These are phyloP conservation scores for Emergomyces africanus DNA, from an alignment of 2,329 filamentous ascomycete species.

Conservation along the genomic window DNA sequence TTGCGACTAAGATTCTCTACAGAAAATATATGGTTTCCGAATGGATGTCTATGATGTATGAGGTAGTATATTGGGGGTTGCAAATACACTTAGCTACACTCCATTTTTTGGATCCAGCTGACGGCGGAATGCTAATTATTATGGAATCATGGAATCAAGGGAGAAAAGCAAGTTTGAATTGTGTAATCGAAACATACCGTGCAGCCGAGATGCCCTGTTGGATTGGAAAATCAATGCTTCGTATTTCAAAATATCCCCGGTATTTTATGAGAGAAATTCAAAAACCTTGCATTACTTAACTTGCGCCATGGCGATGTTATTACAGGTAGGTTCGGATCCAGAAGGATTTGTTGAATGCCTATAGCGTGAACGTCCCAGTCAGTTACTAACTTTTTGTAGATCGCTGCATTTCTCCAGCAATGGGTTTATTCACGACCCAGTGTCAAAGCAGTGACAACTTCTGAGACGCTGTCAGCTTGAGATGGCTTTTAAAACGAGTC, in stretches of 20 bases:
- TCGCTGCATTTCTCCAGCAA: conserved; percentile 1
- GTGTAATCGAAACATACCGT: neutral
- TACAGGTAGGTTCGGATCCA: neutral
- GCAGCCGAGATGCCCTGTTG: neutral
- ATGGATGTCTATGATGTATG: no score
- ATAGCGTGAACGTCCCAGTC: neutral
- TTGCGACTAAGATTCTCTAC: no score
- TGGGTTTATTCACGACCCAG: no score
- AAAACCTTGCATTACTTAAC: no score
- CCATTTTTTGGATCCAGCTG: no score
- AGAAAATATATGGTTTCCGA: no score
- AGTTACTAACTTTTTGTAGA: neutral
- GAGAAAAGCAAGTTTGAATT: no score
- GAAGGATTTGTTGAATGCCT: neutral
- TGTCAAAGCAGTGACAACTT: no score
- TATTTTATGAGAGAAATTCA: neutral
- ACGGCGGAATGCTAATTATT: neutral
- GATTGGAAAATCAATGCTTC: neutral
- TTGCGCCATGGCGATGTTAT: neutral
- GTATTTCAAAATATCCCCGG: neutral
- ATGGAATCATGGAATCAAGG: neutral
- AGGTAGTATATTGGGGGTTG: no score
- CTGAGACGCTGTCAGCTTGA: no score
- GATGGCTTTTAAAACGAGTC: no score
- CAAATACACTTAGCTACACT: no score